Conservation (phyloP, 257 asterid genomes). For the Lavandula angustifolia region DNA sequence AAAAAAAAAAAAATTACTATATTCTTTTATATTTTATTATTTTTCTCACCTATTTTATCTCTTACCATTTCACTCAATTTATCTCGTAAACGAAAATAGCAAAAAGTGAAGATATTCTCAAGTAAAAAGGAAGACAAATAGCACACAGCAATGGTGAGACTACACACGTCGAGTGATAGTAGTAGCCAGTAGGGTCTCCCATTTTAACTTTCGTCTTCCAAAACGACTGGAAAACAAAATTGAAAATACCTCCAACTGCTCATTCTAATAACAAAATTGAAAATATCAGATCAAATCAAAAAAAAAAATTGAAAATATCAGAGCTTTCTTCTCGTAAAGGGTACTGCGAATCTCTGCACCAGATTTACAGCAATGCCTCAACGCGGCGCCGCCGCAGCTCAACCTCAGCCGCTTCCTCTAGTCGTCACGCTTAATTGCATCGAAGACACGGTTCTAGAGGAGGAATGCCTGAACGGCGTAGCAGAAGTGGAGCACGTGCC, state of each 20-base stretch:
- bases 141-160: conserved; percentile 21
- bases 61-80: too few species aligned
- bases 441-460: conserved; percentile 73
- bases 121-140: conserved; percentile 3
- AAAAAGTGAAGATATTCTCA: conserved; percentile 8
- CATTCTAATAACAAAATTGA: neutral
- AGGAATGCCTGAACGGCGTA: conserved; percentile 71
- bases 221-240: conserved; percentile 25
- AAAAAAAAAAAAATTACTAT: too few species aligned
- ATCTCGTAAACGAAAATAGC: conserved; percentile 8
- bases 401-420: conserved; percentile 52
- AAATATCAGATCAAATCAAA: neutral
- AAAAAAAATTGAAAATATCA: neutral
- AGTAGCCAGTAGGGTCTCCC: conserved; percentile 25
- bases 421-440: conserved; percentile 90
- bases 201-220: conserved; percentile 29
- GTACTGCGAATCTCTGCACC: conserved; percentile 19
- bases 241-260: conserved; percentile 11
- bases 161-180: conserved; percentile 14
- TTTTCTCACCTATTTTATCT: too few species aligned
- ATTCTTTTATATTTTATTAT: too few species aligned
- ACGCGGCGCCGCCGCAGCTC: conserved; percentile 38
- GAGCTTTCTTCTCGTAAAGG: neutral
- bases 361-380: conserved; percentile 49
- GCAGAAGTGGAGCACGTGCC: conserved; percentile 88